A percentile compares a stretch with the other conserved stretches of the same genome.
phyloP scores from a whole-genome alignment of 805 yeast genomes.

The Metschnikowia picachoensis region DNA sequence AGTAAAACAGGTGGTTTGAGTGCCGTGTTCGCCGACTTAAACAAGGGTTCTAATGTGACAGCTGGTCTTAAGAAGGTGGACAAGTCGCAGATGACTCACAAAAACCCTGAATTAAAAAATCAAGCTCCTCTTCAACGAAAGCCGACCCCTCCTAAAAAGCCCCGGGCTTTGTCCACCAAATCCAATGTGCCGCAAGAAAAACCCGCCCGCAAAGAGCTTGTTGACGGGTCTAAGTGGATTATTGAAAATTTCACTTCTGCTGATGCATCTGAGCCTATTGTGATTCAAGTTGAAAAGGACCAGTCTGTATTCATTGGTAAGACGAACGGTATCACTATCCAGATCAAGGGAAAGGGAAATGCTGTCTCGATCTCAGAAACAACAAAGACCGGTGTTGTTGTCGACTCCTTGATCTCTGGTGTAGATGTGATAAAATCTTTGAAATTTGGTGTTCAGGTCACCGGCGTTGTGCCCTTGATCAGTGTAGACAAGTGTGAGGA shows the following conservation, averaged over 20 bases:
- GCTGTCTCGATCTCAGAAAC: conserved; percentile 80
- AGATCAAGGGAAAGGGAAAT: conserved; percentile 86
- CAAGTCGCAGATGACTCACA: conserved; percentile 89
- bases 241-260: conserved; percentile 69
- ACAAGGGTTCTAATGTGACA: conserved; percentile 81
- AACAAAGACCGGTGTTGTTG: conserved; percentile 66
- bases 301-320: conserved; percentile 89
- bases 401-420: conserved; percentile 83
- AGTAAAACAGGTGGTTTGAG: conserved; percentile 50
- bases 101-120: conserved; percentile 76
- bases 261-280: conserved; percentile 48
- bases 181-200: conserved; percentile 31
- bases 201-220: conserved; percentile 58
- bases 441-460: conserved; percentile 80
- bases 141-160: conserved; percentile 85
- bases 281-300: conserved; percentile 73
- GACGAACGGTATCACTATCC: conserved; percentile 69
- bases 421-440: conserved; percentile 80
- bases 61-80: conserved; percentile 88
- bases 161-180: conserved; percentile 52
- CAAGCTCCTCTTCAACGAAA: conserved; percentile 45
- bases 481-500: conserved; percentile 86
- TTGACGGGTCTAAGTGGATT: conserved; percentile 82
- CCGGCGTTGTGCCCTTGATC: conserved; percentile 78
- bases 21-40: conserved; percentile 90